Evolutionary conservation across 441 rosid species (phyloP).

Genomic region (Populus hybrid): DNA sequence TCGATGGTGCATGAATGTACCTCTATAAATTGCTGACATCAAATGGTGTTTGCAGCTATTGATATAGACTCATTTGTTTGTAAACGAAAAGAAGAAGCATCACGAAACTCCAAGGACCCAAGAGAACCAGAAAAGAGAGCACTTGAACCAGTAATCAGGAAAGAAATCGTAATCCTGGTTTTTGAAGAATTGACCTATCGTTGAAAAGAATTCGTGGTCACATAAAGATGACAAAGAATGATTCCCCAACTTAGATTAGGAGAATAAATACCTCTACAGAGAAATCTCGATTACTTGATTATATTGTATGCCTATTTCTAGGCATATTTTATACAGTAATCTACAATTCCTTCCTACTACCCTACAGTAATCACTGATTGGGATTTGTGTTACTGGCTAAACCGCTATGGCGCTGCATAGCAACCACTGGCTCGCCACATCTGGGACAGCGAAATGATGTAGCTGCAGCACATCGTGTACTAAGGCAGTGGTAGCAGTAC

Average conservation of each 20-base stretch:
- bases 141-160: neutral
- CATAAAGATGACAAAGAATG: conserved; percentile 38
- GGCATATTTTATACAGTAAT: conserved; percentile 21
- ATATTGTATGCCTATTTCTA: conserved; percentile 21
- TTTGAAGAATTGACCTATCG: neutral
- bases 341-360: conserved; percentile 17
- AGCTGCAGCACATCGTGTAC: conserved; percentile 76
- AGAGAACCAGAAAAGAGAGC: neutral
- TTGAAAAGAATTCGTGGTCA: conserved; percentile 11
- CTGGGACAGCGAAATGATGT: conserved; percentile 68
- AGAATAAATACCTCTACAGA: conserved; percentile 19
- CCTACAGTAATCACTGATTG: conserved; percentile 16
- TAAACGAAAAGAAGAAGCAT: neutral
- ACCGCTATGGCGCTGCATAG: conserved; percentile 73
- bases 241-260: conserved; percentile 29
- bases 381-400: conserved; percentile 26
- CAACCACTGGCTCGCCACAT: conserved; percentile 72
- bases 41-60: neutral
- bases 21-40: too few relatives aligned
- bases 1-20: too few relatives aligned
- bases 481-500: conserved; percentile 90
- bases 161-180: neutral
- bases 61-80: neutral
- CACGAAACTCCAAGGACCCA: neutral
- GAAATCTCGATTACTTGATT: conserved; percentile 7